Evolutionary conservation across 2,329 filamentous ascomycete species (phyloP).

Genomic region (Aureobasidium subglaciale): DNA sequence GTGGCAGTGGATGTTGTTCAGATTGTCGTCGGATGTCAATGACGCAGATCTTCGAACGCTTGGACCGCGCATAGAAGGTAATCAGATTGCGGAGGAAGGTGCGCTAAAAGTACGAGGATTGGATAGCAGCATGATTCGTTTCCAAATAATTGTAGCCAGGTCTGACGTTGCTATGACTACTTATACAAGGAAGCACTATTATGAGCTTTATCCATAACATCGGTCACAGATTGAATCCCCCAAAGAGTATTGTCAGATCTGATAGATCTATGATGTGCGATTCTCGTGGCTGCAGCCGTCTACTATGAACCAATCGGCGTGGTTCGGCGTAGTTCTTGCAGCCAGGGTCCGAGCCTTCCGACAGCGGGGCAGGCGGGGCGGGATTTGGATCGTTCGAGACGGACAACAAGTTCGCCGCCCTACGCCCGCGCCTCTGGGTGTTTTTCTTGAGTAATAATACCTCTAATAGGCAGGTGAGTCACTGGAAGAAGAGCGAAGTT

Average conservation of each 20-base stretch:
- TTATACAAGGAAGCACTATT: no score
- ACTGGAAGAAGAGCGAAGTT: constrained; percentile 9
- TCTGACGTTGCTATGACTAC: no score
- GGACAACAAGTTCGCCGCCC: constrained; percentile 8
- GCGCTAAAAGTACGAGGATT: not conserved
- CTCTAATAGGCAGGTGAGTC: constrained; percentile 10
- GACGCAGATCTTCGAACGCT: constrained; percentile 1
- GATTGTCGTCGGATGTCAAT: constrained; percentile 11
- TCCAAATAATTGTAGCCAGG: no score
- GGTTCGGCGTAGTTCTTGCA: not conserved
- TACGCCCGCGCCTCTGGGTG: not conserved
- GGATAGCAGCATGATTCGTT: no score
- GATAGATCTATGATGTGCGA: not conserved
- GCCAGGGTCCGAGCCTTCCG: constrained; percentile 1
- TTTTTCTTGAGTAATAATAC: constrained; percentile 12
- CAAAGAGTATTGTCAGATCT: no score
- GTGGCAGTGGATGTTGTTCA: not conserved
- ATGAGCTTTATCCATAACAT: no score
- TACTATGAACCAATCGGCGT: not conserved
- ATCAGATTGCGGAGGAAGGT: not conserved
- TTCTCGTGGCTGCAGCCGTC: not conserved
- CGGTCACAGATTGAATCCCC: no score
- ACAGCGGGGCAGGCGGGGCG: not conserved
- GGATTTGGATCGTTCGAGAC: not conserved
- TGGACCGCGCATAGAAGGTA: not conserved